Conservation (phyloP, 2,329 filamentous ascomycete species). For the Kalmusia sp. region DNA sequence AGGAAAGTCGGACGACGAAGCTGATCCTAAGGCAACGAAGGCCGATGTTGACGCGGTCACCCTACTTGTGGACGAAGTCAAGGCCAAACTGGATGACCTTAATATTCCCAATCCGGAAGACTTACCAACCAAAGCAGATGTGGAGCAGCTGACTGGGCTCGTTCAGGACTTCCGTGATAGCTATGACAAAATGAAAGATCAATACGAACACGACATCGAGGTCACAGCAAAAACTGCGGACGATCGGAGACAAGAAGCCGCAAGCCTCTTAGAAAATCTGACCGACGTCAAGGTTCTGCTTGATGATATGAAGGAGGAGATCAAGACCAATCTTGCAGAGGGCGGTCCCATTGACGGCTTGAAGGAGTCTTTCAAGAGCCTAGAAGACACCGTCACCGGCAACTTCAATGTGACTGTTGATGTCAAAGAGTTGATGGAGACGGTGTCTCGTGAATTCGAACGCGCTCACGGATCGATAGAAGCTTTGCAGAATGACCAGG, state of each 20-base stretch:
- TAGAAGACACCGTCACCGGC: conserved; percentile 71
- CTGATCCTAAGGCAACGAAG: conserved; percentile 74
- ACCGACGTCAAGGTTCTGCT: conserved; percentile 79
- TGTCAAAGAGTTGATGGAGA: conserved; percentile 69
- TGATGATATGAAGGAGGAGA: conserved; percentile 77
- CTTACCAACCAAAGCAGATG: conserved; percentile 77
- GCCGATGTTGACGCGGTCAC: conserved; percentile 82
- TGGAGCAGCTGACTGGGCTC: conserved; percentile 66
- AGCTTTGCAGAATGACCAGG: conserved; percentile 80
- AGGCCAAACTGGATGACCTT: conserved; percentile 76
- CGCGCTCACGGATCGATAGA: conserved; percentile 81
- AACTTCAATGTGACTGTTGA: conserved; percentile 54
- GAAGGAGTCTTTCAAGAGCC: conserved; percentile 67
- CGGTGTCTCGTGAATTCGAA: conserved; percentile 86
- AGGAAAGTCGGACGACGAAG: conserved; percentile 57
- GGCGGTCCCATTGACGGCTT: conserved; percentile 69
- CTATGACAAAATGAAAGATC: conserved; percentile 74
- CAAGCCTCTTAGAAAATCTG: conserved; percentile 78
- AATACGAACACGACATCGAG: conserved; percentile 76
- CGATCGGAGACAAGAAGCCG: conserved; percentile 83
- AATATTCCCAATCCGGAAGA: conserved; percentile 73
- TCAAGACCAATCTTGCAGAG: conserved; percentile 79
- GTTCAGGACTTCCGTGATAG: conserved; percentile 60
- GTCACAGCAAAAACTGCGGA: conserved; percentile 81
- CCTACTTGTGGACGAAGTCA: conserved; percentile 83